Evolutionary conservation across 1,139 yeast genomes (phyloP).

Genomic region (Candida neerlandica): DNA sequence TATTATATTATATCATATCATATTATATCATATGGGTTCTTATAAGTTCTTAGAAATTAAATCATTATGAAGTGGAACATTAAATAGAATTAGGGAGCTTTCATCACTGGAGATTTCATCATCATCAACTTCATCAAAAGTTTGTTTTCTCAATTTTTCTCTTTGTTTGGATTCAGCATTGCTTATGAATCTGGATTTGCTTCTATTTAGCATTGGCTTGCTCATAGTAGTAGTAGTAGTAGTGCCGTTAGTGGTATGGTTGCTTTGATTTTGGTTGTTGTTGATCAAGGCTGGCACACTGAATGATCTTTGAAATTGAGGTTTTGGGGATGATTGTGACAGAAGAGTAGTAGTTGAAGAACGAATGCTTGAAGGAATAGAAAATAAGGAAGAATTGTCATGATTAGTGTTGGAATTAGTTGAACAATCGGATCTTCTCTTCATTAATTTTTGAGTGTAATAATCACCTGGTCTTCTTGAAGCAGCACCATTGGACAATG

Average conservation of each 20-base stretch:
- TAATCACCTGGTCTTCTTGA: slow-evolving; percentile 47
- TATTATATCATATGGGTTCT: too few relatives aligned
- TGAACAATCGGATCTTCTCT: slow-evolving; percentile 1
- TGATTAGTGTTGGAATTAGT: not conserved
- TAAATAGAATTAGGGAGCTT: slow-evolving; percentile 33
- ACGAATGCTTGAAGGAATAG: not conserved
- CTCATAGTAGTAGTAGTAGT: slow-evolving; percentile 1
- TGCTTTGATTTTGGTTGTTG: slow-evolving; percentile 10
- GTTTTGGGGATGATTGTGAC: slow-evolving; percentile 10
- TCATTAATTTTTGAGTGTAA: slow-evolving; percentile 34
- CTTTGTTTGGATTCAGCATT: slow-evolving; percentile 44
- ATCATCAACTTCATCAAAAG: slow-evolving; percentile 49
- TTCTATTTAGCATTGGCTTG: slow-evolving; percentile 27
- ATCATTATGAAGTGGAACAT: slow-evolving; percentile 33
- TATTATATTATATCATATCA: too few relatives aligned
- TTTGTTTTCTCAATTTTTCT: slow-evolving; percentile 40
- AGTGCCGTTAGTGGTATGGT: slow-evolving; percentile 13
- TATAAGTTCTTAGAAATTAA: not conserved
- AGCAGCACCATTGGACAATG: not conserved
- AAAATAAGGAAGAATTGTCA: not conserved
- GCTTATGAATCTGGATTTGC: slow-evolving; percentile 40
- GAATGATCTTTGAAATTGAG: slow-evolving; percentile 3
- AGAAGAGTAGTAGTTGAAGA: slow-evolving; percentile 3
- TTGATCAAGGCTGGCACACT: not conserved
- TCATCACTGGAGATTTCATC: slow-evolving; percentile 36